Base-by-base conservation (phyloP, 495 filamentous ascomycete species). In the Friedmanniomyces endolithicus region DNA sequence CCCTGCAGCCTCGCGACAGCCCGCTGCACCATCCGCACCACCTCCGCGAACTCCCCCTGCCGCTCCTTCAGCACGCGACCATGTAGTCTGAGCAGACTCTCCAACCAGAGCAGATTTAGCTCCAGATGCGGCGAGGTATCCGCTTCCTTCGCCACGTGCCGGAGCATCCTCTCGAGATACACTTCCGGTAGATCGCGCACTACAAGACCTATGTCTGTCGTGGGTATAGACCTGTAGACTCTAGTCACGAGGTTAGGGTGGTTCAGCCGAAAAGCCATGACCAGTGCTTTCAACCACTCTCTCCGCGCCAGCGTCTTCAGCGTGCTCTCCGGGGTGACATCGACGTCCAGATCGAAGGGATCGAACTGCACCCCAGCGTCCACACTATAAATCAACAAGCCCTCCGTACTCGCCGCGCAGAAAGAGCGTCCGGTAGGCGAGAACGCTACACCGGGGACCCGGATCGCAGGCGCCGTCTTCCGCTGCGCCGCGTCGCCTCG, bases 231-330 rank as follows among this genome's bases (percentile, higher is more conserved):
- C 71, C 90, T 86, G 70, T 94, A 96, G 11, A 96, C 88, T 24
- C 78, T 79, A 54, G 83, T 82, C 48, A 95, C 78, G 23, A 97
- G 74, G 47, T 78, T 76, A 1, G 75, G 74, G 63, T 90, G 83
- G 70, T 94, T 95, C 37, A 98, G 78, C 0, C 92, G 85, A 75
- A 98, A 97, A 0, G 90, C 86, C 90, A 97, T 96, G 53, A 95
- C 83, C 1, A 98, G 72, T 1, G 92, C 92, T 69, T 88, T 94
- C 33, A 96, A 75, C 70, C 84, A 95, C 37, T 94, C 86, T 60
- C 77, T 77, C 49, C 90, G 80, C 41, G 82, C 75, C 40, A 96
- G 74, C 9, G 86, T 83, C 11, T 79, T 74, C 1, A 95, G 71
- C 2, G 88, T 95, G 29, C 76, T 84, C 1, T 82, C 81, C 0